Percentiles rank a stretch among this genome's conserved stretches.
phyloP scores from a whole-genome alignment of 148 eudicot genomes.

The Vaccinium corymbosum region DNA sequence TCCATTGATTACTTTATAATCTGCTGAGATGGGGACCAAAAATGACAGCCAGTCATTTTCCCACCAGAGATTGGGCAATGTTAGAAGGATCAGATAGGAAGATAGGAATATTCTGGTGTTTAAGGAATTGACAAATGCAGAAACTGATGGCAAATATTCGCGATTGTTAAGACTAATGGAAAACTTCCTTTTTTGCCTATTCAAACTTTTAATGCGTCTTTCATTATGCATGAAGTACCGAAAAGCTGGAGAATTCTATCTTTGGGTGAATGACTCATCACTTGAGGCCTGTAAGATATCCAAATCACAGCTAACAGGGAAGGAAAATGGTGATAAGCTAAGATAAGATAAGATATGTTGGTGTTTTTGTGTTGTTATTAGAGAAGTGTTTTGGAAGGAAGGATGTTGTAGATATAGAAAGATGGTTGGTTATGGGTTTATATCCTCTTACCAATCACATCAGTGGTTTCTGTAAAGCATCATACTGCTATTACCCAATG shows the following conservation, averaged over 20 bases:
- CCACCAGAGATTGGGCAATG: not conserved
- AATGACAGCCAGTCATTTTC: constrained; percentile 18
- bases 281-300: not conserved
- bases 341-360: not conserved
- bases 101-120: constrained; percentile 9
- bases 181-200: not conserved
- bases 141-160: not conserved
- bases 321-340: no score
- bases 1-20: not conserved
- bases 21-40: not conserved
- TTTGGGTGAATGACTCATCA: not conserved
- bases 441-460: not conserved
- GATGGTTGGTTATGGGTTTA: constrained; percentile 3
- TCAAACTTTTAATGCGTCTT: not conserved
- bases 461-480: not conserved
- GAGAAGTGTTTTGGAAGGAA: not conserved
- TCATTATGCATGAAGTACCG: not conserved
- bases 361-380: not conserved
- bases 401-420: not conserved
- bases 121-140: constrained; percentile 4
- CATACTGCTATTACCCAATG: not conserved
- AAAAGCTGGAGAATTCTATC: not conserved
- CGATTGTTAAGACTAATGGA: not conserved
- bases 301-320: not conserved
- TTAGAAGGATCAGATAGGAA: constrained; percentile 10